Conservation (phyloP, 805 yeast species). For the Candida krabiensis region DNA sequence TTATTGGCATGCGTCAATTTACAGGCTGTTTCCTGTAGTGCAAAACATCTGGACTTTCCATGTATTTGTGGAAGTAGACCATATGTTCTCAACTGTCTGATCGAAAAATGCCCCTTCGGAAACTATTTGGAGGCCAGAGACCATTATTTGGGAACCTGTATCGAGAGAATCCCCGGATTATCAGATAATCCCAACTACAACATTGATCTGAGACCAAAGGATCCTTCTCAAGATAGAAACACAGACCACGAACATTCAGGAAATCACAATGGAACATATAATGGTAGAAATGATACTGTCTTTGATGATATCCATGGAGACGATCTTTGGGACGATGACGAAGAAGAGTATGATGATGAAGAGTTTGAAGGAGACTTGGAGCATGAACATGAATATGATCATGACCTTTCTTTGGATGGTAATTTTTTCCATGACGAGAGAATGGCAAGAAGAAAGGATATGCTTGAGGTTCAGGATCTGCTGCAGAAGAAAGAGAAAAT, state of each 20-base stretch:
- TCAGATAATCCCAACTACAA: slow-evolving; percentile 24
- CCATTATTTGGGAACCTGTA: slow-evolving; percentile 48
- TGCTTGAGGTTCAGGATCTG: slow-evolving; percentile 8
- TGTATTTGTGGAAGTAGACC: slow-evolving; percentile 35
- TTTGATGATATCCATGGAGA: slow-evolving; percentile 1
- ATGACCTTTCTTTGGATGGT: too few relatives aligned
- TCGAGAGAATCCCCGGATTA: slow-evolving; percentile 35
- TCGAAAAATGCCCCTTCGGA: slow-evolving; percentile 43
- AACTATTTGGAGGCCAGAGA: slow-evolving; percentile 46
- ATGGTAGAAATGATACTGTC: not conserved
- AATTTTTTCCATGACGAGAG: slow-evolving; percentile 22
- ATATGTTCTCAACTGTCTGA: slow-evolving; percentile 38
- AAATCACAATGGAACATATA: too few relatives aligned
- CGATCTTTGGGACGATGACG: slow-evolving; percentile 2
- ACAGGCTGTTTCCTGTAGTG: slow-evolving; percentile 20
- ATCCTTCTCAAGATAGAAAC: not conserved
- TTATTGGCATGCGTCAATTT: slow-evolving; percentile 21
- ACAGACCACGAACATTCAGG: too few relatives aligned
- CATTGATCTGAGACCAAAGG: slow-evolving; percentile 10
- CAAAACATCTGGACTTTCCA: slow-evolving; percentile 29
- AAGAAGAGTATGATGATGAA: slow-evolving; percentile 3
- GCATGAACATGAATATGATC: slow-evolving; percentile 1
- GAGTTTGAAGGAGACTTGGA: slow-evolving; percentile 1
- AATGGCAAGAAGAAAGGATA: slow-evolving; percentile 16
- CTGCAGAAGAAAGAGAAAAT: slow-evolving; percentile 7